These are phyloP conservation scores for Periconia sp. DNA, from an alignment of 2,329 filamentous ascomycete species.

Conservation along the genomic window DNA sequence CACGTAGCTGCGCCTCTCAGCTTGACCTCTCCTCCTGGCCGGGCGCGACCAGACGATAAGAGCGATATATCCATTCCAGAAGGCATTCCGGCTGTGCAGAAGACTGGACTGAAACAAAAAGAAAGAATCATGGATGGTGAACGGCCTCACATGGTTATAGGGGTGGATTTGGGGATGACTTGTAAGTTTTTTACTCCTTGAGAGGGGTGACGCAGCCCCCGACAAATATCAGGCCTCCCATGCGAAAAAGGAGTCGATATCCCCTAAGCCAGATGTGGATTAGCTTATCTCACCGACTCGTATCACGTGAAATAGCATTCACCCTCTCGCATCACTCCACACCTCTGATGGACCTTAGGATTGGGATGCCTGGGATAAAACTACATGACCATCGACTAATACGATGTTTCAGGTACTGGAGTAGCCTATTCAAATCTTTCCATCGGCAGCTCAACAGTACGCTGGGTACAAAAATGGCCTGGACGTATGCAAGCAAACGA, in stretches of 20 bases:
- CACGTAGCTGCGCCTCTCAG: not conserved
- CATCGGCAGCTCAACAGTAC: constrained; percentile 34
- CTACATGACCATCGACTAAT: not conserved
- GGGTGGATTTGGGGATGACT: constrained; percentile 42
- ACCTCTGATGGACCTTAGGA: too few species aligned
- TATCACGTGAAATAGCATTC: too few species aligned
- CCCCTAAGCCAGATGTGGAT: not conserved
- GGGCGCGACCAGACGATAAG: not conserved
- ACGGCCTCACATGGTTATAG: constrained; percentile 37
- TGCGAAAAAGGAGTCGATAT: not conserved
- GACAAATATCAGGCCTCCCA: not conserved
- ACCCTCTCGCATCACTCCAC: too few species aligned
- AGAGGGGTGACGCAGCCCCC: not conserved
- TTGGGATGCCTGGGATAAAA: too few species aligned
- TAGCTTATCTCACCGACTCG: not conserved
- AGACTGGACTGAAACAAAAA: not conserved
- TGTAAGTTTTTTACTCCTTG: constrained; percentile 26
- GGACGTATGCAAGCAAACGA: constrained; percentile 56
- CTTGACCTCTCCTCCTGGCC: not conserved
- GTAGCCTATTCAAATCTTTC: constrained; percentile 43
- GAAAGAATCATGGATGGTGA: constrained; percentile 10
- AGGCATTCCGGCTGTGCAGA: not conserved
- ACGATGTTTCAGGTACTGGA: constrained; percentile 31
- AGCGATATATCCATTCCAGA: not conserved
- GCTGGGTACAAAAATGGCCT: constrained; percentile 54